Evolutionary conservation across 495 filamentous ascomycete genomes (phyloP).

Genomic region (Polyplosphaeria fusca): DNA sequence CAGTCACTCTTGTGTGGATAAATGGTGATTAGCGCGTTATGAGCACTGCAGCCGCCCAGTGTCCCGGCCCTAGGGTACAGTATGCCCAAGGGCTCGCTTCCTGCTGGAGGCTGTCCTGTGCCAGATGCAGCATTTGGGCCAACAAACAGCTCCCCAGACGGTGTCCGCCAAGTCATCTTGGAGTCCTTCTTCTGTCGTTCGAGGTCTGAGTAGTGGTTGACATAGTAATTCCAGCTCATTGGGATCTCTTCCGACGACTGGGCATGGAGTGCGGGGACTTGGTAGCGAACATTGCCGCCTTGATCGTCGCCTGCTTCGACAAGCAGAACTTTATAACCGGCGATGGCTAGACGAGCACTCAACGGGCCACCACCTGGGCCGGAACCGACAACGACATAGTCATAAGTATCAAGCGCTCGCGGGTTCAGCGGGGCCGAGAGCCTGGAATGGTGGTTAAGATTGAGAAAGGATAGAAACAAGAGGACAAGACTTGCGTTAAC

Average conservation of each 20-base stretch:
- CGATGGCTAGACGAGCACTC: conserved; percentile 21
- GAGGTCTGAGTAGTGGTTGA: conserved; percentile 28
- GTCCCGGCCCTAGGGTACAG: conserved; percentile 50
- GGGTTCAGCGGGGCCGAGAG: neutral
- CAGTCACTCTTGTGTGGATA: conserved; percentile 48
- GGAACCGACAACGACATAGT: conserved; percentile 32
- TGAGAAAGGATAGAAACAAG: no score
- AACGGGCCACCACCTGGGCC: conserved; percentile 29
- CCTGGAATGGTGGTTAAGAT: no score
- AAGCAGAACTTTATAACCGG: conserved; percentile 28
- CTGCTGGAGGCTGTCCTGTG: conserved; percentile 42
- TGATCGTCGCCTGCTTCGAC: conserved; percentile 31
- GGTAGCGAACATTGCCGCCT: conserved; percentile 10
- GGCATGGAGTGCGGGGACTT: conserved; percentile 15
- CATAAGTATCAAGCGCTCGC: conserved; percentile 14
- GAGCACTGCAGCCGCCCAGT: conserved; percentile 50
- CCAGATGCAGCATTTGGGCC: conserved; percentile 24
- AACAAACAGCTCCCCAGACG: conserved; percentile 19
- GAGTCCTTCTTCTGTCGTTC: conserved; percentile 26
- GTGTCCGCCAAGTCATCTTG: conserved; percentile 22
- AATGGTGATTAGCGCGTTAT: conserved; percentile 49
- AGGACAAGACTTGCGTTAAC: no score
- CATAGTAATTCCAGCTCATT: conserved; percentile 26
- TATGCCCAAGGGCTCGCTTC: conserved; percentile 45
- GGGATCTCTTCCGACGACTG: conserved; percentile 5